Evolutionary conservation across 1,284 basidiomycete species (phyloP).

Genomic region (Cutaneotrichosporon mucoides): DNA sequence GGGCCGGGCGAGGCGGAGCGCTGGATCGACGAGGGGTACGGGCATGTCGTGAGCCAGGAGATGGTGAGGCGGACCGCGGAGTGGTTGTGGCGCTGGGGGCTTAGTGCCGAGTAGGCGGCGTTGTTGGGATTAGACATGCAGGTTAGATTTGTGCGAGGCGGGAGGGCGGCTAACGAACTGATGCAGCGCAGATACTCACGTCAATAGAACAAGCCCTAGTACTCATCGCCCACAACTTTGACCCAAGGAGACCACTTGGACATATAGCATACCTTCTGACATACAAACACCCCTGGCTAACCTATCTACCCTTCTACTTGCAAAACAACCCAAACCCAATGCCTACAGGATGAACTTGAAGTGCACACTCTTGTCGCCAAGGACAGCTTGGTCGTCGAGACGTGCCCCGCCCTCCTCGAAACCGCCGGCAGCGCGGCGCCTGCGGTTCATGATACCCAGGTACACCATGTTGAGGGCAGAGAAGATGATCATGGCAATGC

Average conservation of each 20-base stretch:
- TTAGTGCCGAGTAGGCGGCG: neutral
- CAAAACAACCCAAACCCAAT: neutral
- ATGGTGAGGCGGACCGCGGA: constrained; percentile 44
- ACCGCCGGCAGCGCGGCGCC: neutral
- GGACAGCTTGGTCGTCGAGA: constrained; percentile 4
- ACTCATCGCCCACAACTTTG: too few relatives aligned
- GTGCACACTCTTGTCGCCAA: constrained; percentile 17
- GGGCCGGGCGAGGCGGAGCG: constrained; percentile 23
- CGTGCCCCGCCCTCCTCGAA: neutral
- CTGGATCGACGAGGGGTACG: constrained; percentile 39
- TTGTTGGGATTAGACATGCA: too few relatives aligned
- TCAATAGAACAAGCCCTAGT: too few relatives aligned
- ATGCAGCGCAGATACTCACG: too few relatives aligned
- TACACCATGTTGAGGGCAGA: constrained; percentile 24
- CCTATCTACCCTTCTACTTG: too few relatives aligned
- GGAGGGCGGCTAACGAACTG: too few relatives aligned
- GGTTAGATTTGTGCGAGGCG: too few relatives aligned
- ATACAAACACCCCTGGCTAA: too few relatives aligned
- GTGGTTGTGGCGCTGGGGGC: constrained; percentile 45
- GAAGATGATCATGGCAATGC: constrained; percentile 17
- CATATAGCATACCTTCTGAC: too few relatives aligned
- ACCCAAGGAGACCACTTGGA: too few relatives aligned
- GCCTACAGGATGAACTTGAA: constrained; percentile 18
- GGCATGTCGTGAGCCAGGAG: constrained; percentile 44
- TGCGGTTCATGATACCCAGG: constrained; percentile 21